Conservation (phyloP, 805 yeast species). For the Kodamaea sagamina region DNA sequence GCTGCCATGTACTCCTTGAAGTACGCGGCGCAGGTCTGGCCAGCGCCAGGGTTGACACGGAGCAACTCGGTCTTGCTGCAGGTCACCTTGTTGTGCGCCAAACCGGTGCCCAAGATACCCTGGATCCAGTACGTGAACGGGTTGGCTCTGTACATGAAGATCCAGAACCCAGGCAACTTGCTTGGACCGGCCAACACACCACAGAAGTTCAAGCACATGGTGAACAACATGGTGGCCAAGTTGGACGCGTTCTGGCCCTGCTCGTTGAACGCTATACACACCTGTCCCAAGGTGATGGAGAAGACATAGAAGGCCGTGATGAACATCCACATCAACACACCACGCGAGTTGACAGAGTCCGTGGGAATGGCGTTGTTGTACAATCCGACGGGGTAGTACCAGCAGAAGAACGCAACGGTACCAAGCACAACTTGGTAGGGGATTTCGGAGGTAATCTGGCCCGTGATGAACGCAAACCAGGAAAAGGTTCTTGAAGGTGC, state of each 20-base stretch:
- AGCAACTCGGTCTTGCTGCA: conserved; percentile 34
- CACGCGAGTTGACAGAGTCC: conserved; percentile 54
- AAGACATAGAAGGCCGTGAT: conserved; percentile 49
- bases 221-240: conserved; percentile 55
- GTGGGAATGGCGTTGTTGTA: conserved; percentile 54
- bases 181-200: conserved; percentile 68
- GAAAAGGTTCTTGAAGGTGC: conserved; percentile 70
- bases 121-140: conserved; percentile 73
- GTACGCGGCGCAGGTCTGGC: conserved; percentile 65
- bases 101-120: conserved; percentile 54
- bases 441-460: conserved; percentile 65
- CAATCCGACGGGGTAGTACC: conserved; percentile 30
- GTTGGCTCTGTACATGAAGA: conserved; percentile 74
- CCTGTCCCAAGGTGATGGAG: conserved; percentile 59
- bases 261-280: conserved; percentile 60
- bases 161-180: conserved; percentile 81
- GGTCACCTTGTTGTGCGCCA: conserved; percentile 40
- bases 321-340: conserved; percentile 55
- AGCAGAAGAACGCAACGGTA: conserved; percentile 62
- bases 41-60: conserved; percentile 45
- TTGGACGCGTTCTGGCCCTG: conserved; percentile 66
- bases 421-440: conserved; percentile 66
- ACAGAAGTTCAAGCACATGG: conserved; percentile 68
- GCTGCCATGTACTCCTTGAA: conserved; percentile 42
- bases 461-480: conserved; percentile 62